Base-by-base conservation (phyloP, 441 rosid genomes). In the Populus hybrid region DNA sequence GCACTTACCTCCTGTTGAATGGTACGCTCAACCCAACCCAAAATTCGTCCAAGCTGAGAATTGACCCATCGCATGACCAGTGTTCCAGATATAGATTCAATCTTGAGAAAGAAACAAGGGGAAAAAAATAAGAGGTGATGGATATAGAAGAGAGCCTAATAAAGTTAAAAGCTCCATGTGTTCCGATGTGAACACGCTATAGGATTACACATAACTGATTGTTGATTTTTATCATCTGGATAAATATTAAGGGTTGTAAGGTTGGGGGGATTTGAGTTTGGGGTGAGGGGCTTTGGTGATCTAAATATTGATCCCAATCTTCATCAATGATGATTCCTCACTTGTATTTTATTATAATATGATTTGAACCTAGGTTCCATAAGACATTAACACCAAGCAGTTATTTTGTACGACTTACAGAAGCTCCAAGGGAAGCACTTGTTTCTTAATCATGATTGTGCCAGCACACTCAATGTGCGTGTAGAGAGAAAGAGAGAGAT, bases 51-150 rank as follows among this genome's bases (percentile, higher is more conserved):
- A 57, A 97, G 92, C 88, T 97, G 98, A 61, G 97, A 82, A 88
- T 97, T 97, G 78, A 97, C 86, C 99, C 99, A 97, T 79, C 98
- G 88, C 92, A 97, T 83, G 69, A 94, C 98, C 85, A 97, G 83
- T 63, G 97, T 94, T 80, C 99, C 99, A 84, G 99, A 92, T 81
- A 89, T 79, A 70, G 97, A 82, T 87, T 97, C 99, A 75, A 97
- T 89, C 99, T 97, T 84, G 78, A 42, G 38, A 68, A 74, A 64
- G 35, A 67, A 66, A 57, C 71, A 42, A 64, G 67, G 70, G 72
- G 36, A 18, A 74, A 82, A 77, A 69, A 7, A 61, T 26, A 16
- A 73, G 72, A 78, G 38, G 30, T 40, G 61, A 18, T 1, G 16
- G 71, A 34, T 16, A 68, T 7, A 63, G 67, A 14, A 63, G 28